These are phyloP conservation scores for Heterobasidion irregulare DNA, from an alignment of 1,284 basidiomycete species.

Conservation along the genomic window DNA sequence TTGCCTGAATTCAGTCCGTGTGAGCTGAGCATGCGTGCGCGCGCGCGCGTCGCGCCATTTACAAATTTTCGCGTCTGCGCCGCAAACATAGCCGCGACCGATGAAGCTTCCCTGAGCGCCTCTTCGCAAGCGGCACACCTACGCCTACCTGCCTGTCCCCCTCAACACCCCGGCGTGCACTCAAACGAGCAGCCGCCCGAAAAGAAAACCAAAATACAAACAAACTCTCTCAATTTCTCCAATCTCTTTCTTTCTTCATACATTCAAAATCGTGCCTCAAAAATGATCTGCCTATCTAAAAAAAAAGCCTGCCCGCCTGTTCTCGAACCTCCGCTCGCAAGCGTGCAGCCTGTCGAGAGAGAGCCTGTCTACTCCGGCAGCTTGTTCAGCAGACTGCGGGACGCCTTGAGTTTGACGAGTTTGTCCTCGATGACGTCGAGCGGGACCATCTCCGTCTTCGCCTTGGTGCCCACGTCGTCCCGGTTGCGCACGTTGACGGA, in stretches of 20 bases:
- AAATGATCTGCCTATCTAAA: neutral
- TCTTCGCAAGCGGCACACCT: neutral
- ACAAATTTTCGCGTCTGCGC: neutral
- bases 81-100: neutral
- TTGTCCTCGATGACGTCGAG: conserved; percentile 61
- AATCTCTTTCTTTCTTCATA: neutral
- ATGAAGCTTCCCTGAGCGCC: neutral
- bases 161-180: neutral
- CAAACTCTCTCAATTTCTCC: neutral
- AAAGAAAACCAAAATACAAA: neutral
- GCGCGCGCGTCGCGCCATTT: neutral
- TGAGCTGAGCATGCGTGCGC: neutral
- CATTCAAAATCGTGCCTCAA: neutral
- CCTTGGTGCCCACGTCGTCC: conserved; percentile 84
- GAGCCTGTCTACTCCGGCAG: conserved; percentile 16
- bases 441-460: conserved; percentile 53
- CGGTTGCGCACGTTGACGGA: conserved; percentile 95
- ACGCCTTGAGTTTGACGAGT: conserved; percentile 56
- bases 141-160: neutral
- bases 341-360: neutral
- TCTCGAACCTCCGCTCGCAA: neutral
- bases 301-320: neutral
- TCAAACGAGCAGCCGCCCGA: neutral
- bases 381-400: conserved; percentile 53
- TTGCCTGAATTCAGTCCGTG: conserved; percentile 2